Percentiles rank a stretch among this genome's conserved stretches.
phyloP scores from a whole-genome alignment of 345 rosid genomes.

The Nasturtium officinale region DNA sequence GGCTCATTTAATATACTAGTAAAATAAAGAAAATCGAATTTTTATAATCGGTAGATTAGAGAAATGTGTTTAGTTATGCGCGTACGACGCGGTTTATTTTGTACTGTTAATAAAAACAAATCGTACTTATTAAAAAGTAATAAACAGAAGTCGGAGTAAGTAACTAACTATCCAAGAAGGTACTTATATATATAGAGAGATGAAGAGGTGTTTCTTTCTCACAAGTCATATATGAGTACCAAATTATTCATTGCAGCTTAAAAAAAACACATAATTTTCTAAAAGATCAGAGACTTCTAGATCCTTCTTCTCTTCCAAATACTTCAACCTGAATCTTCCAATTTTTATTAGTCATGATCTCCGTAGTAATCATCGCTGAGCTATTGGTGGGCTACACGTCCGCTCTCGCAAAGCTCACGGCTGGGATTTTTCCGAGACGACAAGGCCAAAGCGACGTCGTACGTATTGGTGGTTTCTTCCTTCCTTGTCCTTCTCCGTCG shows the following conservation, averaged over 20 bases:
- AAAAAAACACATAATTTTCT: background rate
- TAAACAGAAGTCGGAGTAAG: background rate
- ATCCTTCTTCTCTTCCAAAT: conserved; percentile 5
- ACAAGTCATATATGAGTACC: conserved; percentile 1
- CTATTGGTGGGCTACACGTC: conserved; percentile 56
- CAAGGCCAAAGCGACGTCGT: conserved; percentile 26
- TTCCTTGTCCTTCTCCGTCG: conserved; percentile 40
- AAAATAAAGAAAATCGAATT: background rate
- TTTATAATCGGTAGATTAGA: background rate
- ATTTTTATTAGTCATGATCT: conserved; percentile 47
- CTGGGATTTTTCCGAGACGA: conserved; percentile 42
- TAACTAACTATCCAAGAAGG: background rate
- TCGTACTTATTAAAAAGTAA: background rate
- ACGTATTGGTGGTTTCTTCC: conserved; percentile 30
- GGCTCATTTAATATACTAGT: background rate
- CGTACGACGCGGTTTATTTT: conserved; percentile 27
- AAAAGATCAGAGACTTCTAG: conserved; percentile 1
- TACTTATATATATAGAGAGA: conserved; percentile 19
- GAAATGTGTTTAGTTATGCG: background rate
- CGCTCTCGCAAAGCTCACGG: conserved; percentile 53
- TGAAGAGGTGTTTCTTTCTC: background rate
- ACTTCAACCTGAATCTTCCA: background rate
- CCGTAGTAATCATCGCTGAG: conserved; percentile 52
- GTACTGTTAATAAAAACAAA: background rate
- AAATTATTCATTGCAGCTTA: background rate